Conservation (phyloP, 2,329 filamentous ascomycete genomes). For the Colletotrichum sp. region DNA sequence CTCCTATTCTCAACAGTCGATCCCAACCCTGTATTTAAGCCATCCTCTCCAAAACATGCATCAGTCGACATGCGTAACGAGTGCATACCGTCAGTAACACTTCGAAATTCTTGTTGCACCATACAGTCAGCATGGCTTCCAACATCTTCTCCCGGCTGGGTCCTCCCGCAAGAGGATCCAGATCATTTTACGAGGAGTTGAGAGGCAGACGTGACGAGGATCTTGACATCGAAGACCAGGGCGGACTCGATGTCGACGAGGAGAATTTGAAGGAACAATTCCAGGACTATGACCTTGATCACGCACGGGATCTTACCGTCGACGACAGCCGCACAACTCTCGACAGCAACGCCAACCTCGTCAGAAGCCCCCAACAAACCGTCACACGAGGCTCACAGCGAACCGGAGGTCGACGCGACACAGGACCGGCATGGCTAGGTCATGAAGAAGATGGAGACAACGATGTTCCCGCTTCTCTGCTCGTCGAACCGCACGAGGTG, state of each 20-base stretch:
- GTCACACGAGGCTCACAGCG: not conserved
- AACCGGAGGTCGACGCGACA: slow-evolving; percentile 11
- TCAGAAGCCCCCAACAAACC: slow-evolving; percentile 7
- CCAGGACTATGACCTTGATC: slow-evolving; percentile 53
- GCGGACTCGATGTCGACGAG: slow-evolving; percentile 53
- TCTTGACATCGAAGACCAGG: slow-evolving; percentile 45
- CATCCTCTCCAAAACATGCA: not conserved
- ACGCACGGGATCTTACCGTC: slow-evolving; percentile 44
- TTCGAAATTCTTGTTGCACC: not conserved
- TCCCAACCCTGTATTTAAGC: not conserved
- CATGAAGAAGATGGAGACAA: slow-evolving; percentile 60
- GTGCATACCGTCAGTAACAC: not conserved
- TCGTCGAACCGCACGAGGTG: slow-evolving; percentile 57
- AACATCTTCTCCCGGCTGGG: slow-evolving; percentile 53
- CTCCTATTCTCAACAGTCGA: not conserved
- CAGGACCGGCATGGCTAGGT: slow-evolving; percentile 31
- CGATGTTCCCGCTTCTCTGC: slow-evolving; percentile 67
- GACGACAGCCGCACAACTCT: slow-evolving; percentile 53
- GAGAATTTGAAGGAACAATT: slow-evolving; percentile 59
- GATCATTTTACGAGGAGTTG: slow-evolving; percentile 57
- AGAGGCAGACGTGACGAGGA: slow-evolving; percentile 43
- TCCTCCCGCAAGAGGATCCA: slow-evolving; percentile 35
- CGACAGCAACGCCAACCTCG: slow-evolving; percentile 35
- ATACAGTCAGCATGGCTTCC: slow-evolving; percentile 44
- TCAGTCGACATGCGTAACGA: not conserved